Evolutionary conservation across 2,329 filamentous ascomycete genomes (phyloP), one percentile per base, ranked within the genome.

Genomic region (Chaetoscypha palmicola): DNA sequence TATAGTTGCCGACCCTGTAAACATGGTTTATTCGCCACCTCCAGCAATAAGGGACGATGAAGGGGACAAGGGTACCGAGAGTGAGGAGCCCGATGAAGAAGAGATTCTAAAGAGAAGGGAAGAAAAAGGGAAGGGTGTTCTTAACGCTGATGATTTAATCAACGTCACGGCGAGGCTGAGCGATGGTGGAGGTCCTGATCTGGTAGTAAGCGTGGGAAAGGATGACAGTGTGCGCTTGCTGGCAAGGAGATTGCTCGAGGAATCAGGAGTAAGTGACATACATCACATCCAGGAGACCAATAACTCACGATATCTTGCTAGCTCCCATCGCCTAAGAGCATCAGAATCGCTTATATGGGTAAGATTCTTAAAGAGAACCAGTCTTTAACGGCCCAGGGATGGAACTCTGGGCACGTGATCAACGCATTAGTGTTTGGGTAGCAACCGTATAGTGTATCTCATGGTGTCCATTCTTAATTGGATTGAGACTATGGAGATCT

Each of bases 261-360:
- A 83, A 58, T 74, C 77, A 22, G 70, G 71, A 53, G 83, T 88
- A 68, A 63, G 77, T 68, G 30, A 21, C 14, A 14, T 22, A 38
- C 17, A 3, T 41, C 23, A 10, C 12, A 11, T 20, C 5, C 16
- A 28, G 14, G 7, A 26, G 21, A 16, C 11, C n/a, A 28, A 24
- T 3, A 37, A 5, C 21, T 24, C 39, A 50, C 39, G 51, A 12
- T 19, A 16, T 14, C 14, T 8, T 11, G 34, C 5, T 30, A 62
- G 83, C 67, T 90, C 23, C 63, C 73, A 2, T 60, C 69, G 5
- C 68, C 68, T 34, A 78, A 77, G 49, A 75, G 71, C 37, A 69
- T 95, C 39, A 78, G 79, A 42, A 75, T 95, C 47, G 81, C 79
- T 16, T 94, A 94, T 62, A 74, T 92, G 64, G 90, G 90, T 53